Evolutionary conservation across 768 basidiomycete genomes (phyloP).

Genomic region (Boletus subcaerulescens): DNA sequence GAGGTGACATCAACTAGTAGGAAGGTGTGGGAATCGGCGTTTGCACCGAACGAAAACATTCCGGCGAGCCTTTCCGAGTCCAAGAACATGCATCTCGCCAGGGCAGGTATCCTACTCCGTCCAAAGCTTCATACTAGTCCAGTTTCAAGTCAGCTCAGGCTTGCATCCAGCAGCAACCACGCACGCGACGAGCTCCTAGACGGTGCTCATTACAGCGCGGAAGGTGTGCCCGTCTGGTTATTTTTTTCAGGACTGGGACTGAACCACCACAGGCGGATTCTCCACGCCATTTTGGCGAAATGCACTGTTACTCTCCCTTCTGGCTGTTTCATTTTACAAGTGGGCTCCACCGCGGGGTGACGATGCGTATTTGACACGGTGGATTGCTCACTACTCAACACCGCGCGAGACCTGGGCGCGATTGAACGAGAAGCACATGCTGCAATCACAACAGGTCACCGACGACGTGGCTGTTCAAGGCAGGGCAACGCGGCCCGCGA

Average conservation of each 20-base stretch:
- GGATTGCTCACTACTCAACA: constrained; percentile 57
- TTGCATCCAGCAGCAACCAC: constrained; percentile 42
- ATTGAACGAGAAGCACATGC: constrained; percentile 55
- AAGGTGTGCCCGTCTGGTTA: constrained; percentile 45
- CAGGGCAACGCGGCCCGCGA: constrained; percentile 41
- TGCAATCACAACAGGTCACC: constrained; percentile 39
- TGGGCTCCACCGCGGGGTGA: constrained; percentile 61
- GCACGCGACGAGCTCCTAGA: constrained; percentile 39
- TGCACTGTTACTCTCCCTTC: constrained; percentile 48
- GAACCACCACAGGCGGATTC: constrained; percentile 44
- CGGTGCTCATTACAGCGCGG: constrained; percentile 47
- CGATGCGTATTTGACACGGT: constrained; percentile 62
- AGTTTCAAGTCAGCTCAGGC: constrained; percentile 38
- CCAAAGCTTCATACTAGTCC: constrained; percentile 28
- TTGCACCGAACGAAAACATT: background rate
- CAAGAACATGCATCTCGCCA: constrained; percentile 31
- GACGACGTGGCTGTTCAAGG: constrained; percentile 41
- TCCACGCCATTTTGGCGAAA: constrained; percentile 66
- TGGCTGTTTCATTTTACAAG: constrained; percentile 59
- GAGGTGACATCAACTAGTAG: background rate
- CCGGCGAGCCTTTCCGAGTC: background rate
- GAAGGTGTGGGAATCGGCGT: constrained; percentile 18
- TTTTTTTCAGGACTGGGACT: constrained; percentile 1
- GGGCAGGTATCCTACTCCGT: constrained; percentile 37
- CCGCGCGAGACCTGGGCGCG: constrained; percentile 53